Evolutionary conservation across 2,329 filamentous ascomycete genomes (phyloP).

Genomic region (Westerdykella aurantiaca): DNA sequence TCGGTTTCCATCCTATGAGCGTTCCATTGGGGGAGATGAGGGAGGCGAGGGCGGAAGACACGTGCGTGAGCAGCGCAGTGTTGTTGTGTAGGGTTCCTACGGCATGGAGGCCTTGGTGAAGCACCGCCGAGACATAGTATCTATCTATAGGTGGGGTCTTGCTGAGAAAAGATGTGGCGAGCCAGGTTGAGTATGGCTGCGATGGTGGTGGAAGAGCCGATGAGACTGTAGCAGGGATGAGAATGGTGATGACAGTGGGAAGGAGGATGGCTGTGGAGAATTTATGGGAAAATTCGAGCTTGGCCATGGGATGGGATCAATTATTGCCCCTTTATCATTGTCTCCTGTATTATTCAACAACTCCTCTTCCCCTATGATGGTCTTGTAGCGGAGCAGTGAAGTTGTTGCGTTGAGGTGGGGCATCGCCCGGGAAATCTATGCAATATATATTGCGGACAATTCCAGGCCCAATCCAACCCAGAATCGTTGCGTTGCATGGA

Average conservation of each 20-base stretch:
- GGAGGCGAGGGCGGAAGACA: conserved; percentile 44
- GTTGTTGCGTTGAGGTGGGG: no score
- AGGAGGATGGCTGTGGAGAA: neutral
- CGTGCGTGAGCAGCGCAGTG: conserved; percentile 41
- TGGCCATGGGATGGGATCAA: no score
- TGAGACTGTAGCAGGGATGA: conserved; percentile 12
- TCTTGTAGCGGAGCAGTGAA: no score
- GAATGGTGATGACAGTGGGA: neutral
- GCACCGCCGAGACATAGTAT: conserved; percentile 43
- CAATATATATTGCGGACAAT: no score
- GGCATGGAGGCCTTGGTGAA: conserved; percentile 46
- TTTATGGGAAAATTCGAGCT: no score
- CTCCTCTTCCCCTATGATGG: no score
- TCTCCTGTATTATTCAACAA: no score
- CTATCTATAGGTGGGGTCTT: conserved; percentile 37
- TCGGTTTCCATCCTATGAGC: conserved; percentile 43
- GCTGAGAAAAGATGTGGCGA: conserved; percentile 47
- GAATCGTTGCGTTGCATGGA: no score
- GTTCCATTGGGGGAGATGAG: conserved; percentile 47
- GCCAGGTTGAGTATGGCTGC: conserved; percentile 35
- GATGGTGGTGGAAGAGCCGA: conserved; percentile 17
- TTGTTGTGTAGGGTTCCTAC: conserved; percentile 43
- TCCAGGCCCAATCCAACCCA: no score
- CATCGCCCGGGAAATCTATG: no score
- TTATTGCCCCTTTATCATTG: no score